Evolutionary conservation across 2,329 filamentous ascomycete species (phyloP), one percentile per base, ranked within the genome.

Genomic region (Chaetomium strumarium): DNA sequence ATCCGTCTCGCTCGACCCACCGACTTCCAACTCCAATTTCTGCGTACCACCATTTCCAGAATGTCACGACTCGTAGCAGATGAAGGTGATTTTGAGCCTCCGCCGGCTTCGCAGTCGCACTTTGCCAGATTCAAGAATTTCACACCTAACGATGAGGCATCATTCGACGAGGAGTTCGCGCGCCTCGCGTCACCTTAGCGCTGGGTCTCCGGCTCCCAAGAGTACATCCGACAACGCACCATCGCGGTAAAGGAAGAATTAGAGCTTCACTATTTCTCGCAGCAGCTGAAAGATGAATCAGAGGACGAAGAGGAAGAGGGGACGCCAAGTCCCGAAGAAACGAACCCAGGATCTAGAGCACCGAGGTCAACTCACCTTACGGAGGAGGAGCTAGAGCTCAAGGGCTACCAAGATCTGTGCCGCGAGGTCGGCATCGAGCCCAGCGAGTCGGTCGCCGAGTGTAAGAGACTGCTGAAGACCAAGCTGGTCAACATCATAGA

Each of bases 131-230:
- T 64, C 43, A 48, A 58, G 31, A 51, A 63, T 56, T 68, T 68
- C 54, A 58, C 51, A 2, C 63, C 66, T 41, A 47, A 67, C 53
- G 57, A 61, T 16, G 51, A 42, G 41, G 63, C 66, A 14, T 55
- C 63, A 0, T 68, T 69, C 33, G 63, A 67, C 40, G 8, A 65
- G 20, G 63, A 68, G 45, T 68, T 68, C 41, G 49, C 55, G 8
- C 63, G 66, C 38, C 63, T 67, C 45, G 64, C 65, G 3, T 64
- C 62, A 2, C 67, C 66, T 4, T 65, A 68, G 49, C 19, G 62
- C 24, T 67, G 63, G 64, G 44, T 60, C 31, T 60, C 61, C 16
- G 63, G 65, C 17, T 63, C 63, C 3, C 64, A 64, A 42, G 14
- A 60, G 30, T 67, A 65, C 51, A 58, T 41, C 7, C 54, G 46